Percentiles rank a stretch among this genome's conserved stretches.
Conservation (phyloP, 257 asterid species). For the Solanum pinnatisectum region DNA sequence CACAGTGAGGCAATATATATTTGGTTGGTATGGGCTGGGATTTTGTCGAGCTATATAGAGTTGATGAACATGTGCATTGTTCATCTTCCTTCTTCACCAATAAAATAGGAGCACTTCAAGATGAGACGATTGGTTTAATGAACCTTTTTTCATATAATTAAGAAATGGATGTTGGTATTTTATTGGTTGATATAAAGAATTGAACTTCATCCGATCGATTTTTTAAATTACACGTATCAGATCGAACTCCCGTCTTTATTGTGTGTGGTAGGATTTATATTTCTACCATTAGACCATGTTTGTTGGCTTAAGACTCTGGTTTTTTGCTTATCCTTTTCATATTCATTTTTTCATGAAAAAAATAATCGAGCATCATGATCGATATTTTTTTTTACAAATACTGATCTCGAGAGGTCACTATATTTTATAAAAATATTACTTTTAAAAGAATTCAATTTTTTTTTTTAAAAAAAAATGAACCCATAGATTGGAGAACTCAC, state of each 20-base stretch:
- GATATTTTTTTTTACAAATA: too few species aligned
- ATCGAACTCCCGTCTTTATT: too few species aligned
- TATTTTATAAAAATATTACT: too few species aligned
- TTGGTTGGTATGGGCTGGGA: neutral
- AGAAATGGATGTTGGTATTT: neutral
- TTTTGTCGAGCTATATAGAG: neutral
- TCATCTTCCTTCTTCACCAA: neutral
- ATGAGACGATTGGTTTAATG: neutral
- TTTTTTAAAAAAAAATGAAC: too few species aligned
- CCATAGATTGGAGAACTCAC: neutral
- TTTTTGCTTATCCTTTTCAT: neutral
- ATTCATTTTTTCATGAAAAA: too few species aligned
- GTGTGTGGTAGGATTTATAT: neutral
- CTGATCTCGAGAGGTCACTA: neutral
- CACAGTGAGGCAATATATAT: neutral
- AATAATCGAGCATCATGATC: neutral
- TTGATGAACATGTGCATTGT: neutral
- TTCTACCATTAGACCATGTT: neutral
- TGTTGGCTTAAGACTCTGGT: neutral
- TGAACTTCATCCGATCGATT: too few species aligned
- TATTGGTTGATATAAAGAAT: too few species aligned
- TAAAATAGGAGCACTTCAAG: neutral
- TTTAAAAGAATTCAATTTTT: too few species aligned
- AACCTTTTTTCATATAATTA: too few species aligned
- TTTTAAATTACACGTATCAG: neutral